Evolutionary conservation across 306 rosid species (phyloP).

Genomic region (Alnus rubra): DNA sequence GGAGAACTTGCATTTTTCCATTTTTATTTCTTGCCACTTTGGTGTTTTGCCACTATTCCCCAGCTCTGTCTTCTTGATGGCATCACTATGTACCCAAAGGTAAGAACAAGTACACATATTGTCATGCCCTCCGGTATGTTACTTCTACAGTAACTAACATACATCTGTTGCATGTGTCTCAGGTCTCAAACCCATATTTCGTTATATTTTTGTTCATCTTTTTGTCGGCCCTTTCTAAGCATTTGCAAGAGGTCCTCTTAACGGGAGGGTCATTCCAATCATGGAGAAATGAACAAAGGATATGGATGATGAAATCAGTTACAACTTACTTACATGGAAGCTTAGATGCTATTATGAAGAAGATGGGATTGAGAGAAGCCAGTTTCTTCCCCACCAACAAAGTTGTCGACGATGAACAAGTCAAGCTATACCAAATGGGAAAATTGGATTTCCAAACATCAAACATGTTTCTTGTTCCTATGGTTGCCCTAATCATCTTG

Average conservation of each 20-base stretch:
- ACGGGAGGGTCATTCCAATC: conserved; percentile 45
- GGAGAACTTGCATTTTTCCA: conserved; percentile 45
- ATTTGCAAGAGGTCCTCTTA: conserved; percentile 47
- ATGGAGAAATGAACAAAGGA: conserved; percentile 55
- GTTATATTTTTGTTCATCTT: conserved; percentile 42
- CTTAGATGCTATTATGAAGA: conserved; percentile 55
- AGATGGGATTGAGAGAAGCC: conserved; percentile 47
- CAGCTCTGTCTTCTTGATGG: conserved; percentile 59
- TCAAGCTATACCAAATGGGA: conserved; percentile 46
- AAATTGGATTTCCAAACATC: conserved; percentile 58
- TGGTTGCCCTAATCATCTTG: conserved; percentile 43
- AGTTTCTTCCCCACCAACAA: conserved; percentile 66
- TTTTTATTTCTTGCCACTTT: conserved; percentile 45
- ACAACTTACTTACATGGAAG: conserved; percentile 53
- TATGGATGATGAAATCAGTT: conserved; percentile 60
- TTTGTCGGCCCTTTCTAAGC: conserved; percentile 31
- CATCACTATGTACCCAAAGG: conserved; percentile 68
- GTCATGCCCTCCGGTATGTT: not conserved
- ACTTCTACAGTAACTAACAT: no score
- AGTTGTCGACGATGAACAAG: conserved; percentile 43
- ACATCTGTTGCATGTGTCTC: not conserved
- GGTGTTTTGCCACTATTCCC: conserved; percentile 65
- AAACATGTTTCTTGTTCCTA: conserved; percentile 51
- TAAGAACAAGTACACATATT: conserved; percentile 20
- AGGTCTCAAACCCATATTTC: conserved; percentile 56